These are phyloP conservation scores for Beauveria scarabaeidicola DNA, from an alignment of 2,329 filamentous ascomycete species.

Conservation along the genomic window DNA sequence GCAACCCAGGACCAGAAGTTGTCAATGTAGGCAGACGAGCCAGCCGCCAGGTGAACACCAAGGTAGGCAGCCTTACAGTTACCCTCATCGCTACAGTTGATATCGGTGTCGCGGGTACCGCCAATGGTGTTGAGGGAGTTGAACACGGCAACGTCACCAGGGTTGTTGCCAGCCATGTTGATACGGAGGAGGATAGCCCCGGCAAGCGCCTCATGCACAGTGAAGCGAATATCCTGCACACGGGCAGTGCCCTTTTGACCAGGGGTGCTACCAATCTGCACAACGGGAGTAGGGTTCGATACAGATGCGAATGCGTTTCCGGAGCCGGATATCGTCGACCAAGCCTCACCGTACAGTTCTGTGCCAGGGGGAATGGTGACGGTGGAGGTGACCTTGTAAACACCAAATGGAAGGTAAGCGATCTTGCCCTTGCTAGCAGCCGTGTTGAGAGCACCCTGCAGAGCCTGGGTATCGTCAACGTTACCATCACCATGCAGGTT, in stretches of 20 bases:
- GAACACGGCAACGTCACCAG: constrained; percentile 44
- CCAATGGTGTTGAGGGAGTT: constrained; percentile 38
- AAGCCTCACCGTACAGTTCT: constrained; percentile 7
- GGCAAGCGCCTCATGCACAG: constrained; percentile 35
- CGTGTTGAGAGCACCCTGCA: constrained; percentile 47
- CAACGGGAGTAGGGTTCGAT: constrained; percentile 9
- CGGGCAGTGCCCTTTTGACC: constrained; percentile 42
- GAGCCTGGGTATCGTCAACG: constrained; percentile 50
- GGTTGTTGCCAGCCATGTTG: constrained; percentile 37
- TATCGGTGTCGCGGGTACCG: constrained; percentile 30
- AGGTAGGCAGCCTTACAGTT: constrained; percentile 39
- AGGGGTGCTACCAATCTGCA: constrained; percentile 14
- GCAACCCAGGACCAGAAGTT: constrained; percentile 40
- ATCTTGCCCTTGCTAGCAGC: constrained; percentile 41
- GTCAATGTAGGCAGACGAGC: constrained; percentile 42
- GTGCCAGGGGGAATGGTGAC: constrained; percentile 35
- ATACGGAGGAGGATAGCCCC: constrained; percentile 36
- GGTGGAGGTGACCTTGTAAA: constrained; percentile 43
- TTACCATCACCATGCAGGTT: constrained; percentile 38
- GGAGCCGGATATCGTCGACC: constrained; percentile 6
- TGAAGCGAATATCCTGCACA: constrained; percentile 45
- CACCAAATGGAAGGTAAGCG: constrained; percentile 48
- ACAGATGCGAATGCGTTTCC: constrained; percentile 1
- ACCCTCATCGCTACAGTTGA: constrained; percentile 26
- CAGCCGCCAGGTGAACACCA: constrained; percentile 39